These are phyloP conservation scores for Xylaria sp. DNA, from an alignment of 2,329 filamentous ascomycete species.

Conservation along the genomic window DNA sequence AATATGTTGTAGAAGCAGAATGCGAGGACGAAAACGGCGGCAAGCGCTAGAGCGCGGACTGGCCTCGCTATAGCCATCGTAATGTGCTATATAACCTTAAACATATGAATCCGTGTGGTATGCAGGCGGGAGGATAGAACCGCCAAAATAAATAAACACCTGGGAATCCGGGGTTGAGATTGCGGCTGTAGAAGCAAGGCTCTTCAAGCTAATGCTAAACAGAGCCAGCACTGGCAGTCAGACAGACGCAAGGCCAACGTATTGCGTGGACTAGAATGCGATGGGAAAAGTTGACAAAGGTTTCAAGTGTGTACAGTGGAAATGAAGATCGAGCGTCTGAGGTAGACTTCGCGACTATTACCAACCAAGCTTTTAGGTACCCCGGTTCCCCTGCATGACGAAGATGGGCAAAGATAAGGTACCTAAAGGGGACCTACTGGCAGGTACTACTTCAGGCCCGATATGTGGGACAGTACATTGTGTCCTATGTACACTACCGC, in stretches of 20 bases:
- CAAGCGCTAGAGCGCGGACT: constrained; percentile 76
- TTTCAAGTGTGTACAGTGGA: constrained; percentile 19
- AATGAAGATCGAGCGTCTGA: constrained; percentile 10
- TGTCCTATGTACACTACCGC: background rate
- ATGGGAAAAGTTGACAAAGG: constrained; percentile 10
- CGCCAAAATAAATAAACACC: background rate
- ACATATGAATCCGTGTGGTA: constrained; percentile 36
- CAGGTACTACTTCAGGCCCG: too few relatives aligned
- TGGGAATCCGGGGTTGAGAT: background rate
- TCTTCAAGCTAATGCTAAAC: background rate
- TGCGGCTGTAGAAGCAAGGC: background rate
- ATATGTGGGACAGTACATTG: too few relatives aligned
- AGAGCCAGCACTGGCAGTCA: background rate
- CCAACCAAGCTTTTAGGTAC: background rate
- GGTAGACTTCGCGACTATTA: constrained; percentile 3
- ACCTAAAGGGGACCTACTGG: too few relatives aligned
- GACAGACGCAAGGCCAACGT: constrained; percentile 4
- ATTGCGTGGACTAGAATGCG: constrained; percentile 12
- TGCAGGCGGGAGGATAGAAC: constrained; percentile 1
- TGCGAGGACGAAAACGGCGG: constrained; percentile 74
- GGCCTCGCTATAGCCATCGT: constrained; percentile 86
- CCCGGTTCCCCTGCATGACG: background rate
- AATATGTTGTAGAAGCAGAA: constrained; percentile 81
- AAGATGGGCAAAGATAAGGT: too few relatives aligned
- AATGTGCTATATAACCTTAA: constrained; percentile 35